phyloP scores from a whole-genome alignment of 345 rosid species.

The Theobroma cacao region DNA sequence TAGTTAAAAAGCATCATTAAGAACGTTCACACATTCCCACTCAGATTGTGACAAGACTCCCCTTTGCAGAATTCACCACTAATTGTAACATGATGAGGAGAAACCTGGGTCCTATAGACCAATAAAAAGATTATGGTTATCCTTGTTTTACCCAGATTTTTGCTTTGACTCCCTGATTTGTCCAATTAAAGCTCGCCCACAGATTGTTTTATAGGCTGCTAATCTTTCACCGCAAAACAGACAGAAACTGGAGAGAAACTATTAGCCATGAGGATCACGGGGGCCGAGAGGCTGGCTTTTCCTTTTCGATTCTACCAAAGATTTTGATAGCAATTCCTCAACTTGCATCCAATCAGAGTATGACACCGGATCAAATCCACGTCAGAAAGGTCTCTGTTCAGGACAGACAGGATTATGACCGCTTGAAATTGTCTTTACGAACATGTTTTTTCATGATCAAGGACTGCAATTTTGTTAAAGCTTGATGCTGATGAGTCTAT shows the following conservation, averaged over 20 bases:
- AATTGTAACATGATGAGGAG: neutral
- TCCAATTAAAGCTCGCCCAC: neutral
- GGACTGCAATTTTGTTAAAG: neutral
- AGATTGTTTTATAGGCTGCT: neutral
- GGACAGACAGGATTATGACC: neutral
- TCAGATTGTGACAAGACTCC: conserved; percentile 7
- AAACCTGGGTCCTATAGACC: neutral
- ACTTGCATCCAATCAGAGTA: neutral
- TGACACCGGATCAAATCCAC: neutral
- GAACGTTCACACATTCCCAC: conserved; percentile 2
- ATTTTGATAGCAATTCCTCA: neutral
- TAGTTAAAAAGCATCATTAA: neutral
- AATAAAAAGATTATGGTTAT: neutral
- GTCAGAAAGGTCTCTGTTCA: neutral
- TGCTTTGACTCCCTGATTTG: neutral
- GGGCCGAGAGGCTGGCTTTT: no score
- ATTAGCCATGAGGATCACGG: neutral
- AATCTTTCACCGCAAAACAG: neutral
- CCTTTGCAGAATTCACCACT: neutral
- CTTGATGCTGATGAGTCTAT: neutral
- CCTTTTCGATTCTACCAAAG: neutral
- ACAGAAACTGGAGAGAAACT: neutral
- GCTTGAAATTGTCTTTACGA: neutral
- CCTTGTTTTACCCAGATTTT: neutral
- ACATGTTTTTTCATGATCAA: no score